These are phyloP conservation scores for Colletotrichum sp. DNA, from an alignment of 2,329 filamentous ascomycete genomes.

Conservation along the genomic window DNA sequence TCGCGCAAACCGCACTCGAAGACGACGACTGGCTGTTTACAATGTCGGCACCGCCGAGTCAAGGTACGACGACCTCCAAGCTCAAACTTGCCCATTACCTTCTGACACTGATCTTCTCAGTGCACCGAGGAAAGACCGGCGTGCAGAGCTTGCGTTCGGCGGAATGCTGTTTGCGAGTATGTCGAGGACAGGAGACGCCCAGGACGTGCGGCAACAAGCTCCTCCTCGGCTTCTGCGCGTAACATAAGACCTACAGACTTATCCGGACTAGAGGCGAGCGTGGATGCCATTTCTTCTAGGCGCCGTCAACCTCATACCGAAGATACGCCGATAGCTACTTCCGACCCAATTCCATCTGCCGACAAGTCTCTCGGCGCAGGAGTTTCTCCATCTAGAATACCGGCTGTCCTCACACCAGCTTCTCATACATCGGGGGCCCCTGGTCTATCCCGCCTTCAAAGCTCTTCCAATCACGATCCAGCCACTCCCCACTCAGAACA, in stretches of 20 bases:
- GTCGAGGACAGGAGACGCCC: not conserved
- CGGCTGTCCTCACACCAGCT: not conserved
- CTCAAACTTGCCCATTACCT: not conserved
- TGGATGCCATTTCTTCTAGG: not conserved
- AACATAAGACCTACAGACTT: too few relatives aligned
- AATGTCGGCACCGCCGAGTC: slow-evolving; percentile 21
- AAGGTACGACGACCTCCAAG: slow-evolving; percentile 8
- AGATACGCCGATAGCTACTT: not conserved
- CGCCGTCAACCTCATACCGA: not conserved
- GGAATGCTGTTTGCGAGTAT: slow-evolving; percentile 6
- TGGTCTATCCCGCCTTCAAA: not conserved
- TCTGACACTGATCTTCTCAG: not conserved
- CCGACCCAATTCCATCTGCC: not conserved
- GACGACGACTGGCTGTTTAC: slow-evolving; percentile 15
- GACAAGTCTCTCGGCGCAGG: not conserved
- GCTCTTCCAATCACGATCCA: not conserved
- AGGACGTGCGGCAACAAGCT: too few relatives aligned
- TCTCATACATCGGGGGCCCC: not conserved
- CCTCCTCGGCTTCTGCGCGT: not conserved
- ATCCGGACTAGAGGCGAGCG: not conserved
- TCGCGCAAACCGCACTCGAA: slow-evolving; percentile 19
- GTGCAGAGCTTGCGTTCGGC: slow-evolving; percentile 15
- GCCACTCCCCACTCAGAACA: not conserved
- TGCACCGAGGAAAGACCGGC: slow-evolving; percentile 19
- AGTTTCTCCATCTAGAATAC: not conserved